Base-by-base conservation (phyloP, 129 eudicot genomes). In the Flaveria trinervia region DNA sequence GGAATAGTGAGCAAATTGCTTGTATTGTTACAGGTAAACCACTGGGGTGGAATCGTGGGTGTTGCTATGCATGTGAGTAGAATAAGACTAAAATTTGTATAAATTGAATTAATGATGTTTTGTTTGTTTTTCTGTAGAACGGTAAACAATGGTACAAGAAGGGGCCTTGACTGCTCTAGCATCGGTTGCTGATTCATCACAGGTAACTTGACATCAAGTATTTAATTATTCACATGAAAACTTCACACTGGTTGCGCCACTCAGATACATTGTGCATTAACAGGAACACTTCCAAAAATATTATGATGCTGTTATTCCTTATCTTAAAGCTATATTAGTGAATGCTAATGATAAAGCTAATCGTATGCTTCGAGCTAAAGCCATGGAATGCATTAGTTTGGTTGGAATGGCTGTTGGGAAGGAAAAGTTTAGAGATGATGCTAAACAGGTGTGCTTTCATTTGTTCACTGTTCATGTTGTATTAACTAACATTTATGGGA, bases 341-440 rank as follows among this genome's bases (percentile, higher is more conserved):
- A 88, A 89, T 66, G 98, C 98, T 9, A 89, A 87, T 39, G 96
- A 89, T 76, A 92, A 92, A 79, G 87, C 96, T 66, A 92, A 92
- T 73, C 98, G 93, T 54, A 89, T 92, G 96, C 96, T 92, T 77
- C 91, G 98, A 76, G 98, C 98, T 33, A 92, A 92, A 83, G 98
- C 98, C 55, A 92, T 92, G 98, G 96, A 92, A 71, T 92, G 98
- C 82, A 89, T 92, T 62, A 92, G 98, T 79, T 84, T 92, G 79
- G 98, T 92, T 56, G 98, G 98, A 73, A 92, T 89, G 97, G 98
- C 96, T 50, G 96, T 92, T 77, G 96, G 96, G 75, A 92, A 92
- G 82, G 97, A 89, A 25, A 92, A 85, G 67, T 92, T 92, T 78
- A 85, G 93, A 83, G 92, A 92, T 56, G 97, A 92, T 57, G 97